Evolutionary conservation across 2,329 filamentous ascomycete genomes (phyloP), one percentile per base, ranked within the genome.

Genomic region (Nectriaceae sp.): DNA sequence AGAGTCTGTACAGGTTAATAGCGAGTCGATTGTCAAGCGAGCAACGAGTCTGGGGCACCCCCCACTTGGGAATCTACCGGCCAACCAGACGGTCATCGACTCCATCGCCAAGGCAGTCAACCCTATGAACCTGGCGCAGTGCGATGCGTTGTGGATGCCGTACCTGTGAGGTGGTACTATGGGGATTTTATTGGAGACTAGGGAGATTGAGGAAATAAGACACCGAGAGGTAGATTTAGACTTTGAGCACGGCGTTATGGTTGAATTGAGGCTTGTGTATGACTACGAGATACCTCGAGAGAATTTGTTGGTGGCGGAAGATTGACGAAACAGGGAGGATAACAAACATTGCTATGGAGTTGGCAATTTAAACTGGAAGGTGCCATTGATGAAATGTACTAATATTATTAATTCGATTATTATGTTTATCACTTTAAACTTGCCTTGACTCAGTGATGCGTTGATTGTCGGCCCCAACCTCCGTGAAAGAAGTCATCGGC

Each of bases 61-160:
- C 53, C 89, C 89, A 0, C 83, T 84, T 24, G 86, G 88, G 55
- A 93, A 91, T 65, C 73, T 99, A 59, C 94, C 94, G 5, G 93
- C 93, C 20, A 96, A 96, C 70, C 94, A 99, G 78, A 97, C 93
- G 35, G 90, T 96, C 22, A 93, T 99, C 64, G 94, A 99, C 71
- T 73, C 95, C 53, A 88, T 99, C 53, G 89, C 89, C n/a, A 88
- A 87, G 73, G 91, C 93, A 2, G 92, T 96, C 15, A 95, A 96
- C 71, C 94, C 94, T 2, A 85, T 89, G 74, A 91, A 94, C 68
- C 70, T 99, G 70, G 87, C 88, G 38, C 83, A 89, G 70, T 92
- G 89, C 64, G 94, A 99, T 76, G 85, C 92, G 49, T 74, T 99
- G 61, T 99, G 94, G 91, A 97, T 97, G 93, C 87, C 90, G 20